Evolutionary conservation across 441 rosid genomes (phyloP), one percentile per base, ranked within the genome.

Genomic region (Gossypium davidsonii): DNA sequence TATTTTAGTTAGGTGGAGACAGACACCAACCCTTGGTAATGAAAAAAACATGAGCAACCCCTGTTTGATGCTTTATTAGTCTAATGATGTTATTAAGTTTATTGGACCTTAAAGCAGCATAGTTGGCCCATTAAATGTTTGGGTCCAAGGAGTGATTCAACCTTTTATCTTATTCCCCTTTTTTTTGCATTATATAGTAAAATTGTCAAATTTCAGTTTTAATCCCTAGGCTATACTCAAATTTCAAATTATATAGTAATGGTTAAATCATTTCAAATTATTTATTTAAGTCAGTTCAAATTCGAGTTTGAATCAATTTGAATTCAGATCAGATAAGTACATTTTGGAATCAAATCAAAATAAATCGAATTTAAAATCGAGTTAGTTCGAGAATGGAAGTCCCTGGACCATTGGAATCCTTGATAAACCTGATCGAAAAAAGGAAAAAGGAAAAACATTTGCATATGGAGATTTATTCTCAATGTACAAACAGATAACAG

Each of bases 401-500:
- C 42, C 10, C 42, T 10, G 31, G 56, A 37, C 72, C 21, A 18
- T 57, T 48, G 14, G 67, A 56, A 46, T 25, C 57, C 70, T 73
- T 12, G 46, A 48, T 34, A 55, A 64, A 64, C 52, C 6, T 51
- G 39, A 56, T 25, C 8, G 9, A 74, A 7, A 53, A 75, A 76
- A 25, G 17, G 28, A 42, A 51, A 61, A 28, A 0, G 1, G 39
- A 31, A 51, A 4, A 39, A 4, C 52, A 65, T 56, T 71, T 58
- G 15, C 48, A 6, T 56, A 52, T 21, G 57, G 59, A 39, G 64
- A 58, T 72, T 42, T 66, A n/a, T 25, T 48, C n/a, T 60, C 56
- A 20, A 56, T 73, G 71, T 55, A 62, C 77, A 73, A 28, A 58
- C 71, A 44, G 25, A 55, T 34, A 67, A 48, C 70, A 51, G 67